Evolutionary conservation across 1,139 yeast species (phyloP), one percentile per base, ranked within the genome.

Genomic region (Magnusiomyces sp.): DNA sequence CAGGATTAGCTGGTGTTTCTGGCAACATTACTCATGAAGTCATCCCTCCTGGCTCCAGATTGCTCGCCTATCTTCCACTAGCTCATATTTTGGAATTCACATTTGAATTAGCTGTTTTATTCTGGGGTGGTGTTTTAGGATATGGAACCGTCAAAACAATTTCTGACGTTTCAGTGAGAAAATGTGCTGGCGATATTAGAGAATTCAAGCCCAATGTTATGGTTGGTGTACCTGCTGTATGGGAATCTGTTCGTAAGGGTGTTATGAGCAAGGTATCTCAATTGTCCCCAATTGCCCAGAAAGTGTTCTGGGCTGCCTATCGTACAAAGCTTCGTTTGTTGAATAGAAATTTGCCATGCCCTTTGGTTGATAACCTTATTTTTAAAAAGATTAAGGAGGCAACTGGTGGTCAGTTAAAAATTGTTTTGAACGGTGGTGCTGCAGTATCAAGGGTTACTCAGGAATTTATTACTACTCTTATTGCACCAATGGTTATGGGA

Each of bases 171-270:
- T 86, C 95, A 4, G 80, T 86, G 64, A 82, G 79, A 63, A 85
- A 92, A 71, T 89, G 95, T 72, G 71, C 77, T 53, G 92, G 96
- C 60, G 99, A 92, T 67, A 79, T 92, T 71, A 77, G 77, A 53
- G 89, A 85, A 64, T 87, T 88, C 70, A 77, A 79, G 66, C 99
- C 99, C 54, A 84, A 96, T 10, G 71, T 92, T 58, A 87, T 92
- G 96, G 96, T 89, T 57, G 98, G 96, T 66, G 98, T 94, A 51
- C 97, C 98, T 14, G 96, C 98, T 2, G 97, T 92, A 50, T 94
- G 97, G 96, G 99, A 92, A 73, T 77, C 84, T 32, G 88, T 92
- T 54, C 83, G 95, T 70, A 92, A 92, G 73, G 99, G 98, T 52
- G 85, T 92, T 53, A 59, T 87, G 56, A 77, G 79, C 50, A 90